Base-by-base conservation (phyloP, 2,329 filamentous ascomycete genomes). In the Phoma sp. region DNA sequence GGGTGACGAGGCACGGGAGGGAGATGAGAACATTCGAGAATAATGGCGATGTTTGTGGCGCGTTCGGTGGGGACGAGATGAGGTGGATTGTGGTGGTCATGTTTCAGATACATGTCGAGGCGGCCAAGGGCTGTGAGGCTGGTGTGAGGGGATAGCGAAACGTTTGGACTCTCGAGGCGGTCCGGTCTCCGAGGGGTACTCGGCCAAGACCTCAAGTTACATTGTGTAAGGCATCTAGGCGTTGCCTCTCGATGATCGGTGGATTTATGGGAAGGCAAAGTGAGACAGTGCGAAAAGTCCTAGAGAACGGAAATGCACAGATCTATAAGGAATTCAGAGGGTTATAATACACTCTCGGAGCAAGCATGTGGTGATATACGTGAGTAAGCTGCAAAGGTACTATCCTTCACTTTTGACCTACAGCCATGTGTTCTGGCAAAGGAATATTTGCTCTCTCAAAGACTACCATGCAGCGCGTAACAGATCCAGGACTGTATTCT, bases 1-100 rank as follows among this genome's bases (percentile, higher is more conserved):
- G 46, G 31, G 19, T 45, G 45, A 55, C 40, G 45, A 50, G 36
- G 52, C 46, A 46, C 21, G 41, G 41, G 41, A 21, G 15, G 31
- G 46, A 31, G 12, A 10, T 43, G 40, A 21, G 47, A 29, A 32
- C 2, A 21, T 38, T 38, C 32, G 37, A 35, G 21, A 29, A 17
- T 10, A 7, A 24, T 29, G 37, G 36, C n/a, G 33, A 29, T 17
- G 36, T 19, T 15, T 9, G 29, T 45, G 35, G 27, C 22, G 8
- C 22, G 45, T 15, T 36, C 8, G n/a, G 8, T 12, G 10, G 24
- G 8, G 22, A 32, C 36, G 36, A 35, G 33, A 10, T 7, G n/a
- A 13, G 17, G 8, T 33, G 4, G 32, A 24, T 2, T 17, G 21
- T 12, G 19, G 19, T 25, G 35, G 17, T 31, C 17, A 22, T 41